Conservation (phyloP, 345 rosid species). For the Rhizophora apiculata region DNA sequence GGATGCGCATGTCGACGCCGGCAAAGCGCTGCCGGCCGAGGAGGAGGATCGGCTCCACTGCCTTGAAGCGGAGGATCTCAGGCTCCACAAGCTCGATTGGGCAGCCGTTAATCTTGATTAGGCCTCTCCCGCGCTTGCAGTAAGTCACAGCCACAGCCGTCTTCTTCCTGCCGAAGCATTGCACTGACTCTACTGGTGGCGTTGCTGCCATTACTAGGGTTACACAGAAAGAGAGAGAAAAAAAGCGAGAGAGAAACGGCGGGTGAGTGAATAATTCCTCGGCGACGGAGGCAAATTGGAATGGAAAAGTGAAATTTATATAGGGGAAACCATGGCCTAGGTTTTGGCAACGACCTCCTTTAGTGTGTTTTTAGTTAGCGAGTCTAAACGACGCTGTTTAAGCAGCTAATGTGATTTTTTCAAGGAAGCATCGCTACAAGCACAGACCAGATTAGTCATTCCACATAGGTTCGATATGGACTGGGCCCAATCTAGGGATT, state of each 20-base stretch:
- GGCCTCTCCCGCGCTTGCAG: constrained; percentile 72
- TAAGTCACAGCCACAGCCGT: constrained; percentile 78
- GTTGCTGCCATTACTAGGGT: constrained; percentile 40
- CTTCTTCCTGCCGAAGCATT: constrained; percentile 84
- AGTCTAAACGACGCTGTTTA: too few relatives aligned
- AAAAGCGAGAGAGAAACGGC: neutral
- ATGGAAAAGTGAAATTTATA: too few relatives aligned
- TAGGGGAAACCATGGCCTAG: too few relatives aligned
- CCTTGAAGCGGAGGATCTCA: constrained; percentile 85
- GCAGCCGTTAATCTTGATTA: constrained; percentile 74
- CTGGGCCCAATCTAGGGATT: too few relatives aligned
- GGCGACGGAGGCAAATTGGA: too few relatives aligned
- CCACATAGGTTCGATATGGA: too few relatives aligned
- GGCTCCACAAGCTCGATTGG: constrained; percentile 81
- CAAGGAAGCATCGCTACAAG: too few relatives aligned
- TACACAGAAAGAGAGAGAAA: neutral
- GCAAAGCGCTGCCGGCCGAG: constrained; percentile 76
- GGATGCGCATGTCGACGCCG: constrained; percentile 84
- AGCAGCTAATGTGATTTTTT: too few relatives aligned
- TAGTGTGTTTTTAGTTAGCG: too few relatives aligned
- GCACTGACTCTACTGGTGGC: constrained; percentile 44
- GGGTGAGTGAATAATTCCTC: too few relatives aligned
- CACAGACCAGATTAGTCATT: too few relatives aligned
- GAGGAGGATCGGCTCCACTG: constrained; percentile 64
- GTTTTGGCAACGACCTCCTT: too few relatives aligned